phyloP scores from a whole-genome alignment of 208 protist species.

The Kentomonas sorsogonicus region DNA sequence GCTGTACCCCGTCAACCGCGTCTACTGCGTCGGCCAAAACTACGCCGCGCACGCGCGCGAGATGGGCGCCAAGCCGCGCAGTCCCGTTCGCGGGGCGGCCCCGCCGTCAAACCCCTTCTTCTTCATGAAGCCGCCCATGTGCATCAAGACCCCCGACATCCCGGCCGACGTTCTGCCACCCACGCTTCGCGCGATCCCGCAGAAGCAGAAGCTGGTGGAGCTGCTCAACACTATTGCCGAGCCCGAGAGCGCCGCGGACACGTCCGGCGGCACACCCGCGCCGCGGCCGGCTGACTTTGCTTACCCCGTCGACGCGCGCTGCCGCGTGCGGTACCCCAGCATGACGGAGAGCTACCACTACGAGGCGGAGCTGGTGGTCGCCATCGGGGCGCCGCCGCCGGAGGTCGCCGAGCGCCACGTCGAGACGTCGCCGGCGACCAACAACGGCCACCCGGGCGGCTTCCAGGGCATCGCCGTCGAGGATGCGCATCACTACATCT shows the following conservation, averaged over 20 bases:
- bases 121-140: constrained; percentile 65
- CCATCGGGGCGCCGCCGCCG: constrained; percentile 30
- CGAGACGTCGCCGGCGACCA: constrained; percentile 1
- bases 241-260: too few relatives aligned
- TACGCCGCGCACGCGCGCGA: constrained; percentile 72
- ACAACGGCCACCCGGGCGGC: constrained; percentile 8
- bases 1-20: constrained; percentile 58
- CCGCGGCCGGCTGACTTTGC: too few relatives aligned
- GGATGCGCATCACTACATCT: constrained; percentile 50
- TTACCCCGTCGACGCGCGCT: too few relatives aligned
- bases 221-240: too few relatives aligned
- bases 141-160: too few relatives aligned
- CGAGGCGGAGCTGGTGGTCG: constrained; percentile 81
- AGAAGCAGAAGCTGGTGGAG: too few relatives aligned
- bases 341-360: constrained; percentile 74
- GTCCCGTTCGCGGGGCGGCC: too few relatives aligned
- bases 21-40: constrained; percentile 78
- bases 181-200: too few relatives aligned
- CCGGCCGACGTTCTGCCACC: too few relatives aligned
- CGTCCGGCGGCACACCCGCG: too few relatives aligned
- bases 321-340: constrained; percentile 53
- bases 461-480: constrained; percentile 36
- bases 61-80: constrained; percentile 43
- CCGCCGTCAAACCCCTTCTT: constrained; percentile 82
- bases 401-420: background rate